Base-by-base conservation (phyloP, 202 grass and related monocot species). In the Schoenoplectus triqueter region DNA sequence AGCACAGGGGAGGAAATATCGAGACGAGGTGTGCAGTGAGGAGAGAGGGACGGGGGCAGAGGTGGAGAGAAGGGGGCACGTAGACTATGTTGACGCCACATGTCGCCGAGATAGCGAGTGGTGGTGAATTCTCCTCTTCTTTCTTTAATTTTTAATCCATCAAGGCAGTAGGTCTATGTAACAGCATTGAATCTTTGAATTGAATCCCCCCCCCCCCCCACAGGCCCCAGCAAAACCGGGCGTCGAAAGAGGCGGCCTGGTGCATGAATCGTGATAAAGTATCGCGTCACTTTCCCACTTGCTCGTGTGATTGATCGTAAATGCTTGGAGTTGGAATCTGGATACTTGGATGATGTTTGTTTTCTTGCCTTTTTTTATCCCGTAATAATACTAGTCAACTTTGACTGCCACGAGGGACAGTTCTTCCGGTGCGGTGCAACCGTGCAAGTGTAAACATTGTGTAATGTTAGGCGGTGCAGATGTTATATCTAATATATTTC, bases 31-130 rank as follows among this genome's bases (percentile, higher is more conserved):
- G 47, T 21, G 13, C 62, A 81, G 45, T 21, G 62, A 21, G 20
- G 9, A 52, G 64, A 65, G 63, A 52, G 80, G 18, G 80, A 82
- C 31, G 61, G 63, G 63, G 64, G 44, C 19, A 48, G 57, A 20
- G 40, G 20, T 83, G 69, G 48, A 55, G 64, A 57, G 64, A 71
- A 84, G 81, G 51, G n/a, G 81, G 66, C 81, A 84, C 81, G 81
- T 84, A 59, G 81, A 84, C 50, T 7, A 11, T 17, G 66, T 84
- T 39, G 49, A 60, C 9, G 64, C 81, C 81, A 84, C 81, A 84
- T 71, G 81, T 84, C 81, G 14, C 7, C 2, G 19, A 42, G 81
- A 71, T 11, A 84, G 49, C 66, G 66, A 84, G 81, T 84, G 81
- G 65, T 70, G 47, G 6, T 82, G 10, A 66, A 54, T 66, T 52